phyloP scores from a whole-genome alignment of 2,329 filamentous ascomycete genomes.

The Ophiocordyceps australis region DNA sequence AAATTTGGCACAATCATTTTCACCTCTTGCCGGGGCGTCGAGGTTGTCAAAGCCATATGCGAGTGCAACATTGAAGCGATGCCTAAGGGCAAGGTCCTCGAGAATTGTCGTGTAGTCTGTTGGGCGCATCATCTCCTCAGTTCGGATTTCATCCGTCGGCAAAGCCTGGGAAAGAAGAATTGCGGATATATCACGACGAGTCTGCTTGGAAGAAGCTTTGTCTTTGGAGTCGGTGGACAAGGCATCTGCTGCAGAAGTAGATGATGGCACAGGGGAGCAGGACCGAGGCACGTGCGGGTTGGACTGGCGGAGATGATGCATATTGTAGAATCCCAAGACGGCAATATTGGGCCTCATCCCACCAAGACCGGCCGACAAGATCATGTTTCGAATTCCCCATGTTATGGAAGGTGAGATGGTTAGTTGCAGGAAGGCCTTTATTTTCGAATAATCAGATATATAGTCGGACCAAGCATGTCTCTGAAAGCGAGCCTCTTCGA shows the following conservation, averaged over 20 bases:
- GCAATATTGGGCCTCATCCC: conserved; percentile 85
- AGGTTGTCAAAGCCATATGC: conserved; percentile 65
- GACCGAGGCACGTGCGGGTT: conserved; percentile 30
- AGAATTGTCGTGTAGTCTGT: conserved; percentile 67
- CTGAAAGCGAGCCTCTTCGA: conserved; percentile 65
- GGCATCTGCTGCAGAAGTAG: too few species aligned
- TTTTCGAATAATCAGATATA: conserved; percentile 62
- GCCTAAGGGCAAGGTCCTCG: conserved; percentile 60
- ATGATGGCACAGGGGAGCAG: conserved; percentile 14
- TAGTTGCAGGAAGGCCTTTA: conserved; percentile 81
- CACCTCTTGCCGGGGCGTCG: conserved; percentile 47
- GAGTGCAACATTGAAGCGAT: conserved; percentile 71
- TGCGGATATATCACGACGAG: conserved; percentile 30
- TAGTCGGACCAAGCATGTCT: conserved; percentile 74
- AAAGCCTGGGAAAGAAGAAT: conserved; percentile 37
- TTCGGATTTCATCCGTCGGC: conserved; percentile 52
- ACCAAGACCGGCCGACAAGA: conserved; percentile 63
- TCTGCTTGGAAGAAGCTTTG: conserved; percentile 13
- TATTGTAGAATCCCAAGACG: conserved; percentile 62
- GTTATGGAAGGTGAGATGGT: conserved; percentile 67
- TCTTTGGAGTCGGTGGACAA: too few species aligned
- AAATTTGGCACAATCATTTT: conserved; percentile 48
- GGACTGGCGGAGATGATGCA: conserved; percentile 54
- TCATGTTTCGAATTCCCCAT: conserved; percentile 72
- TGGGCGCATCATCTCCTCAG: conserved; percentile 48